Base-by-base conservation (phyloP, 2,329 filamentous ascomycete genomes). In the Penicillium sp. region DNA sequence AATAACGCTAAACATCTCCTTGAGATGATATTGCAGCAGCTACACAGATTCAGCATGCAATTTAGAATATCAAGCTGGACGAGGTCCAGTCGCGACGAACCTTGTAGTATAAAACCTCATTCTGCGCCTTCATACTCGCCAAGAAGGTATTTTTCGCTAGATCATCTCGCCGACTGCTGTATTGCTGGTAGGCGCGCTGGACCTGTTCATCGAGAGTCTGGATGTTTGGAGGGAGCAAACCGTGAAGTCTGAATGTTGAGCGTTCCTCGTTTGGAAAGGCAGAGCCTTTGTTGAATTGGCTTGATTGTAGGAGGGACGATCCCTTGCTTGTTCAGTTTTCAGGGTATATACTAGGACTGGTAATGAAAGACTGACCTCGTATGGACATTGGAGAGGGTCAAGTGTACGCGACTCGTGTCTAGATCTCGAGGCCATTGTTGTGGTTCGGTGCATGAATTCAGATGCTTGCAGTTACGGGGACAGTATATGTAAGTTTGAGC, bases 1-100 rank as follows among this genome's bases (percentile, higher is more conserved):
- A 17, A 94, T 85, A n/a, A 94, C 70, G 27, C 82, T 79, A 56
- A 93, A 89, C 84, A 94, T 92, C 57, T 94, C 86, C 47, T 84
- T 80, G 13, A 94, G 66, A 52, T 94, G 82, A 3, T 84, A 78
- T 57, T 85, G 75, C 6, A 92, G 72, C 7, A 93, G 72, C 76
- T 86, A 6, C 22, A 6, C 5, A 15, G n/a, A n/a, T n/a, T n/a
- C n/a, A n/a, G n/a, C n/a, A n/a, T n/a, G n/a, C n/a, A n/a, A n/a
- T n/a, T n/a, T n/a, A n/a, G n/a, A n/a, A n/a, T n/a, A n/a, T n/a
- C n/a, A n/a, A n/a, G n/a, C n/a, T n/a, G n/a, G n/a, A n/a, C n/a
- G n/a, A n/a, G n/a, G n/a, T n/a, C n/a, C 11, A 6, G 25, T n/a
- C 4, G 23, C 42, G 20, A 47, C 66, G 46, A 51, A 84, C 82